Conservation (phyloP, 441 rosid species). For the Pelargonium citronellum region DNA sequence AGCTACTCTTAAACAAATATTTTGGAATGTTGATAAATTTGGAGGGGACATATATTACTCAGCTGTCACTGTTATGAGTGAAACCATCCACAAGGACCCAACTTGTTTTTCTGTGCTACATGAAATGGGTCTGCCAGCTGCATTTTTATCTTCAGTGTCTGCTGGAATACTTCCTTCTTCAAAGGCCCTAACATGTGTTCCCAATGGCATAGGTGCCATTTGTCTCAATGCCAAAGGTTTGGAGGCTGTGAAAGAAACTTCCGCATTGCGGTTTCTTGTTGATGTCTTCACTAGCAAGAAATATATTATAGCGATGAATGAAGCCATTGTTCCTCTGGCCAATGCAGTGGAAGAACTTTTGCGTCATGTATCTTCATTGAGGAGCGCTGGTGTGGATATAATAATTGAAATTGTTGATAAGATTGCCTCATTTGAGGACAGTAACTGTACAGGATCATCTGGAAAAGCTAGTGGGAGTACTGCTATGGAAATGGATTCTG, state of each 20-base stretch:
- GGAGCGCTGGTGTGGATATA: conserved; percentile 85
- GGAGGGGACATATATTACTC: conserved; percentile 93
- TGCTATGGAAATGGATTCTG: conserved; percentile 94
- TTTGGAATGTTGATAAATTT: conserved; percentile 72
- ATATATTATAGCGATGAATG: conserved; percentile 87
- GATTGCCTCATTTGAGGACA: conserved; percentile 61
- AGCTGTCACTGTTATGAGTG: conserved; percentile 98
- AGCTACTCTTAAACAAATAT: conserved; percentile 71
- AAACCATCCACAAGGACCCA: conserved; percentile 96
- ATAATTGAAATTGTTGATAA: conserved; percentile 81
- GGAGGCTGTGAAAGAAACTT: conserved; percentile 86
- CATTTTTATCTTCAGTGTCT: conserved; percentile 83
- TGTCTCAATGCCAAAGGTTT: conserved; percentile 92
- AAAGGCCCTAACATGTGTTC: conserved; percentile 89
- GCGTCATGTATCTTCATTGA: conserved; percentile 86
- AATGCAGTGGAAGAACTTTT: conserved; percentile 97
- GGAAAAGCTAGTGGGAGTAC: conserved; percentile 48
- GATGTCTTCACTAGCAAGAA: conserved; percentile 83
- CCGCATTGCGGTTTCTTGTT: conserved; percentile 74
- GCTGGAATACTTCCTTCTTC: conserved; percentile 88
- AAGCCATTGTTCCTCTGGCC: conserved; percentile 90
- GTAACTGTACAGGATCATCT: conserved; percentile 38
- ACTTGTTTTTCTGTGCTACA: conserved; percentile 71
- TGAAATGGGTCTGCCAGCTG: conserved; percentile 90
- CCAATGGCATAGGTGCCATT: conserved; percentile 93